These are phyloP conservation scores for Panaeolus papilionaceus DNA, from an alignment of 768 basidiomycete species.

Conservation along the genomic window DNA sequence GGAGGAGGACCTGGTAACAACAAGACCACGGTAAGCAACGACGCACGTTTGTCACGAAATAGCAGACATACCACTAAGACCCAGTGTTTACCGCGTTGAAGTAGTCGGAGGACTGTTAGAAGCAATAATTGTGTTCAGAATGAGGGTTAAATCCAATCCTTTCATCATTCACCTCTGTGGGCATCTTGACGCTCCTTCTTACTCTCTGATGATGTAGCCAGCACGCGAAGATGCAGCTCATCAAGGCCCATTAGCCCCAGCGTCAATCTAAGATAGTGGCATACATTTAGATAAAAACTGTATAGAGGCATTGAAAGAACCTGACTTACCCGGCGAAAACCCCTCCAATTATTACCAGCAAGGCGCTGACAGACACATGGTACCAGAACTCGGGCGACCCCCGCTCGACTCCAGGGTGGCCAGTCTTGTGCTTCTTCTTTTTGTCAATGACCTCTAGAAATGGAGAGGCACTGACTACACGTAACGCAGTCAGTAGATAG, in stretches of 20 bases:
- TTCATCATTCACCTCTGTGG: conserved; percentile 56
- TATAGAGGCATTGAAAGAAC: background rate
- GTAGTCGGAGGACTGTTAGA: conserved; percentile 54
- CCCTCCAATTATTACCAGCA: conserved; percentile 84
- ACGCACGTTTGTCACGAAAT: background rate
- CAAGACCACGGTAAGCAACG: conserved; percentile 6
- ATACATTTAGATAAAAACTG: background rate
- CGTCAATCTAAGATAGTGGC: conserved; percentile 63
- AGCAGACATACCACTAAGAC: conserved; percentile 77
- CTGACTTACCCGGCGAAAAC: conserved; percentile 86
- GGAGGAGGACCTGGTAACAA: conserved; percentile 68
- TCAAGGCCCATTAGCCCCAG: conserved; percentile 95
- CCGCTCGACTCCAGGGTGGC: conserved; percentile 35
- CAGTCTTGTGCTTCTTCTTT: conserved; percentile 28
- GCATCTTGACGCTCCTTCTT: conserved; percentile 70
- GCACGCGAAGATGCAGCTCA: conserved; percentile 86
- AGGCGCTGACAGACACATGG: conserved; percentile 69
- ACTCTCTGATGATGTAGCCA: conserved; percentile 82
- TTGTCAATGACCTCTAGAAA: conserved; percentile 16
- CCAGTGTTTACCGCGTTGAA: conserved; percentile 84
- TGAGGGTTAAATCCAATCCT: background rate
- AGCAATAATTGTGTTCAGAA: background rate
- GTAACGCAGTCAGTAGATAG: conserved; percentile 15
- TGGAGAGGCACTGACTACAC: conserved; percentile 27
- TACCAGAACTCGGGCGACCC: conserved; percentile 77